A percentile compares a stretch with the other conserved stretches of the same genome.
Evolutionary conservation across 345 rosid genomes (phyloP).

Genomic region (Capsella bursapastoris): DNA sequence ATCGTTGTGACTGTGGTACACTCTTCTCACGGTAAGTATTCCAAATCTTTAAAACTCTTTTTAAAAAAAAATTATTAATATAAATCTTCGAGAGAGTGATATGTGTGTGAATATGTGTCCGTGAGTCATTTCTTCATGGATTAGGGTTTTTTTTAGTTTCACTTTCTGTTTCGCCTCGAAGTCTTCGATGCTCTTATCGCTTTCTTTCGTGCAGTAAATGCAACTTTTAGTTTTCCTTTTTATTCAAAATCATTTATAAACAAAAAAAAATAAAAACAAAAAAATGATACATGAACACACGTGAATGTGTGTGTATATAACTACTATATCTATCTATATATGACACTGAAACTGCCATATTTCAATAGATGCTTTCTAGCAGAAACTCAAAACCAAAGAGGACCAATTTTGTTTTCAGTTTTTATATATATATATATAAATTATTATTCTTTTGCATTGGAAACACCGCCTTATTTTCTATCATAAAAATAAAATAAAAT

Average conservation of each 20-base stretch:
- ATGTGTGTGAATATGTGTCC: constrained; percentile 36
- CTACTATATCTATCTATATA: constrained; percentile 31
- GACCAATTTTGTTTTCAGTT: constrained; percentile 36
- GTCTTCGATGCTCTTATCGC: constrained; percentile 48
- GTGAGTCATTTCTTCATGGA: constrained; percentile 43
- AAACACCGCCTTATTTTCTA: constrained; percentile 60
- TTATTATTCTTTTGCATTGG: constrained; percentile 47
- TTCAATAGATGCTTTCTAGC: constrained; percentile 46
- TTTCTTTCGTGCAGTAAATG: constrained; percentile 43
- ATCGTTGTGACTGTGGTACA: constrained; percentile 83
- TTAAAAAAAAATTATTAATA: neutral
- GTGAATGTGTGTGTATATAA: constrained; percentile 42
- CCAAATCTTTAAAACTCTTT: constrained; percentile 3
- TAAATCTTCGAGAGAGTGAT: constrained; percentile 1
- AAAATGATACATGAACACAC: constrained; percentile 41
- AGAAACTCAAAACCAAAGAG: constrained; percentile 44
- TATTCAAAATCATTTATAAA: neutral
- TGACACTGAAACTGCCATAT: constrained; percentile 50
- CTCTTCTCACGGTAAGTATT: constrained; percentile 71
- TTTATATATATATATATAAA: neutral
- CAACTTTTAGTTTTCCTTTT: constrained; percentile 20
- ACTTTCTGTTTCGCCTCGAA: constrained; percentile 51
- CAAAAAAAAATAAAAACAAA: neutral
- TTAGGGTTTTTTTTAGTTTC: constrained; percentile 48
- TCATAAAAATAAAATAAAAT: constrained; percentile 14